phyloP scores from a whole-genome alignment of 148 eudicot species.

The Amaranthus palmeri region DNA sequence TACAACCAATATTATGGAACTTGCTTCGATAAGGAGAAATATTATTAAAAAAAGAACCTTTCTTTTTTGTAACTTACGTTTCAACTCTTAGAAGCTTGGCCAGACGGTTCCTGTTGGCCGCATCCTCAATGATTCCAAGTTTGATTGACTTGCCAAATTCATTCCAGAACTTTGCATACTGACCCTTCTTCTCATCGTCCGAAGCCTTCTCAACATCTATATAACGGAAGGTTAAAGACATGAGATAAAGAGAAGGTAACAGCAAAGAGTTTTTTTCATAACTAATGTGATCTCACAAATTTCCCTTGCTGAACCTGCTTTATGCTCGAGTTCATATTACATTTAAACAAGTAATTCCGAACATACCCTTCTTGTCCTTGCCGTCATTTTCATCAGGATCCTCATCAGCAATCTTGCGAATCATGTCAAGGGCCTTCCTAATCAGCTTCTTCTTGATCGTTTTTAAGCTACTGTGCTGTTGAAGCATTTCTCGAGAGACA shows the following conservation, averaged over 20 bases:
- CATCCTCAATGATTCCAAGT: slow-evolving; percentile 97
- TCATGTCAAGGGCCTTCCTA: slow-evolving; percentile 99
- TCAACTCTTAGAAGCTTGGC: slow-evolving; percentile 94
- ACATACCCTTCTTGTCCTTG: slow-evolving; percentile 76
- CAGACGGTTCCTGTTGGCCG: slow-evolving; percentile 91
- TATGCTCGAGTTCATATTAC: not conserved
- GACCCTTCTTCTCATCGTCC: slow-evolving; percentile 84
- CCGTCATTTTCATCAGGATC: slow-evolving; percentile 85
- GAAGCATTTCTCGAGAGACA: slow-evolving; percentile 99
- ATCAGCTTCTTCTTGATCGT: slow-evolving; percentile 96
- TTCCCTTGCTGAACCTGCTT: not conserved
- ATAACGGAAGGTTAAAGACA: slow-evolving; percentile 10
- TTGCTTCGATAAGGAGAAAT: not conserved
- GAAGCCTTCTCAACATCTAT: slow-evolving; percentile 78
- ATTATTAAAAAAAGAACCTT: not conserved
- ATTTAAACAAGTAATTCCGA: not conserved
- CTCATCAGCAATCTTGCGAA: slow-evolving; percentile 94
- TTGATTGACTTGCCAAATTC: slow-evolving; percentile 98
- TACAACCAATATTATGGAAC: slow-evolving; percentile 13
- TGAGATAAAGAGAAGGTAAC: not conserved
- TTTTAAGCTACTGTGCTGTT: slow-evolving; percentile 96
- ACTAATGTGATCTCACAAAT: no score
- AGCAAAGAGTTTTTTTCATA: not conserved
- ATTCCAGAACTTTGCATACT: slow-evolving; percentile 93
- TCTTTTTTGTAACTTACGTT: slow-evolving; percentile 43